These are phyloP conservation scores for Papiliotrema flavescens DNA, from an alignment of 1,284 basidiomycete genomes.

Conservation along the genomic window DNA sequence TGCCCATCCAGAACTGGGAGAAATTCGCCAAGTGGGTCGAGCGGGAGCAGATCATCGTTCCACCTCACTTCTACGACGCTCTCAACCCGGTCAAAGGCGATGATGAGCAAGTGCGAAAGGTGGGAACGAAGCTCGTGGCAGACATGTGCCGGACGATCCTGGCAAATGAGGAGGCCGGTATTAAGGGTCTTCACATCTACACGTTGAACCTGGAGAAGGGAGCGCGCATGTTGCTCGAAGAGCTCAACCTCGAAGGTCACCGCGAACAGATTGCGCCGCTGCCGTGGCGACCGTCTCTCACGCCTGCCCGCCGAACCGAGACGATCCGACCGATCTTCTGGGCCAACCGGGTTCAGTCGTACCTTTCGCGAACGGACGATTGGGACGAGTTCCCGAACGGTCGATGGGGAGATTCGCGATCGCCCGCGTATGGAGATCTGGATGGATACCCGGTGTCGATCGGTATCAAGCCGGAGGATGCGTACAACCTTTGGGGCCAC, in stretches of 20 bases:
- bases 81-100: slow-evolving; percentile 88
- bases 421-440: slow-evolving; percentile 94
- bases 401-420: slow-evolving; percentile 93
- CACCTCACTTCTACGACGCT: slow-evolving; percentile 70
- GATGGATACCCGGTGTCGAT: slow-evolving; percentile 89
- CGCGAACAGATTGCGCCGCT: slow-evolving; percentile 83
- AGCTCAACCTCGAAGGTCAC: slow-evolving; percentile 76
- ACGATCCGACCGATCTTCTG: slow-evolving; percentile 82
- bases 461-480: slow-evolving; percentile 66
- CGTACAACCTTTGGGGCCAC: slow-evolving; percentile 79
- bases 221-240: slow-evolving; percentile 85
- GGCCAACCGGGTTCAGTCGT: slow-evolving; percentile 88
- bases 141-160: slow-evolving; percentile 83
- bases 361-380: slow-evolving; percentile 84
- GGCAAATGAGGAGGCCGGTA: slow-evolving; percentile 66
- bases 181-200: slow-evolving; percentile 89
- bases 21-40: slow-evolving; percentile 90
- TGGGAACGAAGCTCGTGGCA: slow-evolving; percentile 81
- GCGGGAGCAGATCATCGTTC: slow-evolving; percentile 80
- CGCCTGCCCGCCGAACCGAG: slow-evolving; percentile 79
- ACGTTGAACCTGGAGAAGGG: slow-evolving; percentile 98
- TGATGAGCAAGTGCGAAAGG: slow-evolving; percentile 82
- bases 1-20: slow-evolving; percentile 97
- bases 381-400: slow-evolving; percentile 99
- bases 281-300: slow-evolving; percentile 91